Percentiles rank a stretch among this genome's conserved stretches.
These are phyloP conservation scores for Aspergillus carbonarius DNA, from an alignment of 2,329 filamentous ascomycete species.

Conservation along the genomic window DNA sequence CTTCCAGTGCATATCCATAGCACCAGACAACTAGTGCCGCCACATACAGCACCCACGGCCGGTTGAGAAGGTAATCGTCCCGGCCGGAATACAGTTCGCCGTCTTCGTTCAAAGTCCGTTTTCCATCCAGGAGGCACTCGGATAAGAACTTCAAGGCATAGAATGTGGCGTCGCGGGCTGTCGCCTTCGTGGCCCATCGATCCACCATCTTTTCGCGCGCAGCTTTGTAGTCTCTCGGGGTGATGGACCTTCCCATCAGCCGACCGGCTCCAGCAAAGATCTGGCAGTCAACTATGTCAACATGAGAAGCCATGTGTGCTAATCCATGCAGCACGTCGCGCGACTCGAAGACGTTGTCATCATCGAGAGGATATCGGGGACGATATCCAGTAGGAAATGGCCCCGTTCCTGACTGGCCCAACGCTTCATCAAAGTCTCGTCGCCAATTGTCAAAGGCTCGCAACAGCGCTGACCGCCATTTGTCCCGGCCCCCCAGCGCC, in stretches of 20 bases:
- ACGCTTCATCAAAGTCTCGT: conserved; percentile 79
- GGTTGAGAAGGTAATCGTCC: conserved; percentile 84
- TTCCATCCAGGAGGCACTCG: conserved; percentile 65
- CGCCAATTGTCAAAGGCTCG: conserved; percentile 94
- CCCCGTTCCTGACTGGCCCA: conserved; percentile 53
- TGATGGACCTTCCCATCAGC: conserved; percentile 81
- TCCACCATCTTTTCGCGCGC: conserved; percentile 83
- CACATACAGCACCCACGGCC: conserved; percentile 95
- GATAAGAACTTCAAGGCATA: conserved; percentile 87
- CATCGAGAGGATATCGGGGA: conserved; percentile 44
- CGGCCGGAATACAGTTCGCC: conserved; percentile 68
- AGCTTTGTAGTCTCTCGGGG: conserved; percentile 73
- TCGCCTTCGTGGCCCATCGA: conserved; percentile 82
- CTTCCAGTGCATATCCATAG: conserved; percentile 89
- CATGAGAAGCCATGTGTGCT: conserved; percentile 97
- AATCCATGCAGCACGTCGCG: conserved; percentile 87
- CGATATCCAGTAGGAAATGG: conserved; percentile 24
- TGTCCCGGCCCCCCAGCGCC: conserved; percentile 80
- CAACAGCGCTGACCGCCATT: conserved; percentile 83
- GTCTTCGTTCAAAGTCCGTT: conserved; percentile 32
- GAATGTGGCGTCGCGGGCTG: conserved; percentile 85
- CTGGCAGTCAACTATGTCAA: conserved; percentile 95
- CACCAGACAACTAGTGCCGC: conserved; percentile 90
- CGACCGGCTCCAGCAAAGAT: conserved; percentile 88
- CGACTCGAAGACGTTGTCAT: conserved; percentile 79